Evolutionary conservation across 1,284 basidiomycete species (phyloP).

Genomic region (Ceratobasidium theobromae): DNA sequence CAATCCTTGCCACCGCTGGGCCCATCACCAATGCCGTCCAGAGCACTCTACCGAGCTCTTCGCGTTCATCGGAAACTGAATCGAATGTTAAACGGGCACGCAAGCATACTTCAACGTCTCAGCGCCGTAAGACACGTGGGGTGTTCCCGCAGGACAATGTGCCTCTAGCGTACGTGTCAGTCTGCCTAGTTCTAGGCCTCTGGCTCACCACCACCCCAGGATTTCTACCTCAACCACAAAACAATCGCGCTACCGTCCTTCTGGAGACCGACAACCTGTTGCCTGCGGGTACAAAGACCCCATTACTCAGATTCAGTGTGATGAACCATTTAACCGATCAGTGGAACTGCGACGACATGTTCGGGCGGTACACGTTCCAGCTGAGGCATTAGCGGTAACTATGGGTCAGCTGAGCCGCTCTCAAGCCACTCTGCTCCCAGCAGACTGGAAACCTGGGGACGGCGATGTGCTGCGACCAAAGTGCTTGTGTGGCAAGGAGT

Average conservation of each 20-base stretch:
- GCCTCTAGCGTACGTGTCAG: constrained; percentile 13
- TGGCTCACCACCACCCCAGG: background rate
- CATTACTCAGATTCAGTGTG: constrained; percentile 23
- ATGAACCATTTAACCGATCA: constrained; percentile 29
- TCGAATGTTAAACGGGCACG: constrained; percentile 1
- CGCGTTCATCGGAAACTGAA: background rate
- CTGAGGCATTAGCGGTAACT: constrained; percentile 19
- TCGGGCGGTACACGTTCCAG: constrained; percentile 20
- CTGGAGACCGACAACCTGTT: constrained; percentile 23
- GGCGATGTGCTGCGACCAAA: constrained; percentile 23
- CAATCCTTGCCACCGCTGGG: background rate
- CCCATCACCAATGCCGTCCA: background rate
- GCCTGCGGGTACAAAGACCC: constrained; percentile 30
- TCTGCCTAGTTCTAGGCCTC: background rate
- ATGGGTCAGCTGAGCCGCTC: constrained; percentile 26
- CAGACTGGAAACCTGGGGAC: constrained; percentile 17
- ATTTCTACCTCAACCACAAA: constrained; percentile 20
- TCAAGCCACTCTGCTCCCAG: constrained; percentile 19
- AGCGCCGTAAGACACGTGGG: constrained; percentile 18
- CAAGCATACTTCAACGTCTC: constrained; percentile 11
- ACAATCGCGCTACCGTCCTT: constrained; percentile 24
- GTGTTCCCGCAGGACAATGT: constrained; percentile 28
- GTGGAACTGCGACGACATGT: constrained; percentile 28
- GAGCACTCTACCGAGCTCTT: constrained; percentile 8
- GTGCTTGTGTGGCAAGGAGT: constrained; percentile 28